These are phyloP conservation scores for Trypanosoma cruzi DNA, from an alignment of 208 protist genomes.

Conservation along the genomic window DNA sequence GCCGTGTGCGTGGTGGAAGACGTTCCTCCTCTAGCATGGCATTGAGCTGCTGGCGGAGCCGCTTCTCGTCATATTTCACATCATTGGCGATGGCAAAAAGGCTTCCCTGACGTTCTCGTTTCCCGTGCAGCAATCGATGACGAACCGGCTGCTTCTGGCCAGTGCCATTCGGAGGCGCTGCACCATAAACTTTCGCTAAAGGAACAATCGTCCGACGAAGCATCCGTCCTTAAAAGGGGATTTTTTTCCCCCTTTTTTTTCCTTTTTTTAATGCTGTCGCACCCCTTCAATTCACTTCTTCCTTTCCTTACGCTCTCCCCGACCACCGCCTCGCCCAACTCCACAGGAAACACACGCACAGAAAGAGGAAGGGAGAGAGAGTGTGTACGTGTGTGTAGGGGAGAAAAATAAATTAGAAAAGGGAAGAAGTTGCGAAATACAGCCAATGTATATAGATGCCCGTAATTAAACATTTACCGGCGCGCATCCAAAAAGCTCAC, in stretches of 20 bases:
- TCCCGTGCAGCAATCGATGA: slow-evolving; percentile 45
- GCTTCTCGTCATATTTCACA: slow-evolving; percentile 60
- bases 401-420: slow-evolving; percentile 2
- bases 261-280: slow-evolving; percentile 8
- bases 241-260: neutral
- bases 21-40: slow-evolving; percentile 71
- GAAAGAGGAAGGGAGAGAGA: neutral
- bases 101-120: slow-evolving; percentile 63
- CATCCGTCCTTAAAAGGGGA: slow-evolving; percentile 6
- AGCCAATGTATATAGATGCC: neutral
- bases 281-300: slow-evolving; percentile 13
- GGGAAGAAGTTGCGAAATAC: neutral
- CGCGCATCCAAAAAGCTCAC: neutral
- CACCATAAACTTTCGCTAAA: slow-evolving; percentile 76
- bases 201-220: slow-evolving; percentile 17
- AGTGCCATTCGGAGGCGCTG: slow-evolving; percentile 14
- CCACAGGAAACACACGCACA: neutral
- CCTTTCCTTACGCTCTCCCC: neutral
- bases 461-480: neutral
- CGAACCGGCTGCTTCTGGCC: slow-evolving; percentile 21
- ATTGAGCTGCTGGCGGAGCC: slow-evolving; percentile 80
- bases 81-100: slow-evolving; percentile 82
- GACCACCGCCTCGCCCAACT: neutral
- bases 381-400: too few relatives aligned
- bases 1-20: slow-evolving; percentile 36